Evolutionary conservation across 345 rosid genomes (phyloP).

Genomic region (Moringa oleifera): DNA sequence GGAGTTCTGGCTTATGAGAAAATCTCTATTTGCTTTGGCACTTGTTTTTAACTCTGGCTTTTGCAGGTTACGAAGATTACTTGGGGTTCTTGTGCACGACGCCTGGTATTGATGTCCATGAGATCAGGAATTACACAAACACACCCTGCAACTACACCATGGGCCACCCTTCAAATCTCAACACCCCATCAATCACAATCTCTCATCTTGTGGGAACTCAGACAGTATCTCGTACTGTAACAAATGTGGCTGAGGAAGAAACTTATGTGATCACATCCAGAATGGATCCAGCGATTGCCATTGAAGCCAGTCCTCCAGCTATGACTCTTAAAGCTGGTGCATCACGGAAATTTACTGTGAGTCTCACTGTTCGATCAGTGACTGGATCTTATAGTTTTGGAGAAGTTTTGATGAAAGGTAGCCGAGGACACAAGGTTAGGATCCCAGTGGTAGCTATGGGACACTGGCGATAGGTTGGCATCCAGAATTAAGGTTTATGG

Average conservation of each 20-base stretch:
- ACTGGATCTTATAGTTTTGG: slow-evolving; percentile 80
- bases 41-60: background rate
- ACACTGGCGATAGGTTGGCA: slow-evolving; percentile 41
- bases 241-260: slow-evolving; percentile 75
- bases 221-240: slow-evolving; percentile 64
- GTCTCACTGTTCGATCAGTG: slow-evolving; percentile 63
- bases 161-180: slow-evolving; percentile 80
- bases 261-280: slow-evolving; percentile 70
- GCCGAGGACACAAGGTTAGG: slow-evolving; percentile 86
- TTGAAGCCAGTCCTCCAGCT: slow-evolving; percentile 78
- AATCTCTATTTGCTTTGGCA: background rate
- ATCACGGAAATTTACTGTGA: slow-evolving; percentile 55
- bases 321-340: slow-evolving; percentile 74
- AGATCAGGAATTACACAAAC: slow-evolving; percentile 73
- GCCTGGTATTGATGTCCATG: slow-evolving; percentile 70
- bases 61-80: slow-evolving; percentile 76
- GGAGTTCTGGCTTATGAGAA: background rate
- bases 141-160: slow-evolving; percentile 70
- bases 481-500: slow-evolving; percentile 19
- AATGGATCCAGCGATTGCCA: slow-evolving; percentile 83
- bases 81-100: slow-evolving; percentile 95
- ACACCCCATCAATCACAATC: slow-evolving; percentile 80
- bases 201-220: slow-evolving; percentile 73
- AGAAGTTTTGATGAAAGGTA: slow-evolving; percentile 77
- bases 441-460: slow-evolving; percentile 88